Evolutionary conservation across 139 green algal species (phyloP).

Genomic region (Mychonastes homosphaera): DNA sequence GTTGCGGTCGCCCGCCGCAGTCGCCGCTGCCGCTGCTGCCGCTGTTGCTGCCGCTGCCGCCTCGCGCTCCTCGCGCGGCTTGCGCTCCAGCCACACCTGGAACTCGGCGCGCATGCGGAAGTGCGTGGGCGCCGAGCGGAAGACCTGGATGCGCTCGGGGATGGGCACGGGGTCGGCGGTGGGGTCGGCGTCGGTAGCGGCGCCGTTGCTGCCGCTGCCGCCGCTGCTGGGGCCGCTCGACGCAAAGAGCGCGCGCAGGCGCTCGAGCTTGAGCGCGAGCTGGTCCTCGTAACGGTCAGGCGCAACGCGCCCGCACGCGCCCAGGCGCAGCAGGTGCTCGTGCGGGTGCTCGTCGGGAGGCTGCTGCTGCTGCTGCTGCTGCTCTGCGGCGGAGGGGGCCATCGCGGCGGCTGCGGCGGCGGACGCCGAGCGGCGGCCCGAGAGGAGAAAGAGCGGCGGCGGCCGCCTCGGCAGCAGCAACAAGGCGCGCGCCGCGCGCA

Average conservation of each 20-base stretch:
- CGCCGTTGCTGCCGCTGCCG: constrained; percentile 21
- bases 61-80: background rate
- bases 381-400: too few species aligned
- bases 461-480: too few species aligned
- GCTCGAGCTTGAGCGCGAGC: constrained; percentile 39
- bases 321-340: too few species aligned
- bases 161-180: background rate
- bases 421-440: too few species aligned
- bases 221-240: constrained; percentile 40
- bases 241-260: constrained; percentile 33
- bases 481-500: too few species aligned
- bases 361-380: background rate
- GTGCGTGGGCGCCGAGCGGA: constrained; percentile 32
- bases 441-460: too few species aligned
- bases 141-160: constrained; percentile 7
- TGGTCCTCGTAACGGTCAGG: constrained; percentile 41
- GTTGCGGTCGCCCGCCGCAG: background rate
- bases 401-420: too few species aligned
- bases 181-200: background rate
- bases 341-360: background rate
- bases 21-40: background rate
- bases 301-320: constrained; percentile 9
- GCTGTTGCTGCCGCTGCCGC: background rate
- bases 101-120: constrained; percentile 60
- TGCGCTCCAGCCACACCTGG: constrained; percentile 15